phyloP scores from a whole-genome alignment of 257 asterid genomes.

The Solanum chilense region DNA sequence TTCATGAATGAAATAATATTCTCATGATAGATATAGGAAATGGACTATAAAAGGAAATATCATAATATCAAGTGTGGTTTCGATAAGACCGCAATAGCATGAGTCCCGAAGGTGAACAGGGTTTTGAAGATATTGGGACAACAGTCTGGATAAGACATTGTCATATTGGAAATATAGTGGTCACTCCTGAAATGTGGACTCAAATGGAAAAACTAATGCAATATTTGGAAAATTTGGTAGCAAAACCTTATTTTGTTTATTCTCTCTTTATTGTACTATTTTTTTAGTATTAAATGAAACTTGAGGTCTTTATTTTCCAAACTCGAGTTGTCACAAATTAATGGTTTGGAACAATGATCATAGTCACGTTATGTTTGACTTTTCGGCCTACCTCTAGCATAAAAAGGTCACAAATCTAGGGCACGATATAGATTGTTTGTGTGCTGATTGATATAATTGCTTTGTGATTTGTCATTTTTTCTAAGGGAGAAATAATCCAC shows the following conservation, averaged over 20 bases:
- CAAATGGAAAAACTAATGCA: not conserved
- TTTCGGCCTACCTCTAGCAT: too few relatives aligned
- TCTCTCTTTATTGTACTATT: too few relatives aligned
- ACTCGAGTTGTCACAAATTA: too few relatives aligned
- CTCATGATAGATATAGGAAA: not conserved
- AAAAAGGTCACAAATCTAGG: too few relatives aligned
- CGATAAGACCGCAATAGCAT: not conserved
- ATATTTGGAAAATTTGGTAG: not conserved
- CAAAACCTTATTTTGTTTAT: too few relatives aligned
- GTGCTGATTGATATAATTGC: not conserved
- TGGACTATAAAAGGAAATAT: not conserved
- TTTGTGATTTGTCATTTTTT: not conserved
- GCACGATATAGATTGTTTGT: too few relatives aligned
- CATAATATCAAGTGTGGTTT: not conserved
- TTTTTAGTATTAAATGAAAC: too few relatives aligned
- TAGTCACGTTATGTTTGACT: too few relatives aligned
- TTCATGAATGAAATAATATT: too few relatives aligned
- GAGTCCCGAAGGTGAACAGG: not conserved
- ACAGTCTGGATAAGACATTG: fast-evolving
- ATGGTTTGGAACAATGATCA: too few relatives aligned
- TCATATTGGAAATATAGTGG: too few relatives aligned
- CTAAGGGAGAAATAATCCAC: not conserved
- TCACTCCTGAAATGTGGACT: not conserved
- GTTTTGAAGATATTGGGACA: not conserved
- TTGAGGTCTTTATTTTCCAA: too few relatives aligned